phyloP scores from a whole-genome alignment of 306 rosid genomes.

The Rubus idaeus region DNA sequence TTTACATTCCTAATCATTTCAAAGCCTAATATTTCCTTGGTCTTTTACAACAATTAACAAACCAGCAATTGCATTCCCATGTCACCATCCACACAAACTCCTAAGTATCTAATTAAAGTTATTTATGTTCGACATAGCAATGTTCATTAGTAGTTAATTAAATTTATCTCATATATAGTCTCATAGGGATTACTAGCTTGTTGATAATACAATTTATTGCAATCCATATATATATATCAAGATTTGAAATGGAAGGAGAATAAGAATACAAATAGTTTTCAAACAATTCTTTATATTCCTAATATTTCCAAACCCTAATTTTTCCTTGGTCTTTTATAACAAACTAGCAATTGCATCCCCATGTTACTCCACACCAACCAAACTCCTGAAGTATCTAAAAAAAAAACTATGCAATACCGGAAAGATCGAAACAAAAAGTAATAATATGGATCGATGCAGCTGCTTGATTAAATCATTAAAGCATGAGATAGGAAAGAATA shows the following conservation, averaged over 20 bases:
- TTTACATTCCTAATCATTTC: neutral
- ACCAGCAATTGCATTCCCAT: neutral
- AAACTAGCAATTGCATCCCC: neutral
- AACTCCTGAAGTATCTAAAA: slow-evolving; percentile 3
- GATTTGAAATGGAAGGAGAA: too few species aligned
- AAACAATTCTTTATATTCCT: neutral
- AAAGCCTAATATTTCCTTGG: neutral
- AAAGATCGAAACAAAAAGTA: slow-evolving; percentile 7
- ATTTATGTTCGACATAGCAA: too few species aligned
- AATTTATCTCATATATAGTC: too few species aligned
- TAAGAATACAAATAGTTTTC: neutral
- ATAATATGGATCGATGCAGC: slow-evolving; percentile 14
- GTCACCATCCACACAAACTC: slow-evolving; percentile 7
- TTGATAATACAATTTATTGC: too few species aligned
- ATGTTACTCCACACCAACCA: slow-evolving; percentile 4
- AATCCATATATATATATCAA: too few species aligned
- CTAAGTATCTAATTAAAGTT: neutral
- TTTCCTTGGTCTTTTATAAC: neutral
- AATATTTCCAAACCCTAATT: neutral
- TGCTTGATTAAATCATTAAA: slow-evolving; percentile 1
- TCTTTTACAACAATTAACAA: neutral
- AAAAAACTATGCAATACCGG: neutral
- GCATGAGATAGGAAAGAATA: neutral
- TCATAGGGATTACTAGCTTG: too few species aligned
- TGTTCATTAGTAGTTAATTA: too few species aligned